Conservation (phyloP, 1,284 basidiomycete genomes). For the Mycosarcoma mackinlayi region DNA sequence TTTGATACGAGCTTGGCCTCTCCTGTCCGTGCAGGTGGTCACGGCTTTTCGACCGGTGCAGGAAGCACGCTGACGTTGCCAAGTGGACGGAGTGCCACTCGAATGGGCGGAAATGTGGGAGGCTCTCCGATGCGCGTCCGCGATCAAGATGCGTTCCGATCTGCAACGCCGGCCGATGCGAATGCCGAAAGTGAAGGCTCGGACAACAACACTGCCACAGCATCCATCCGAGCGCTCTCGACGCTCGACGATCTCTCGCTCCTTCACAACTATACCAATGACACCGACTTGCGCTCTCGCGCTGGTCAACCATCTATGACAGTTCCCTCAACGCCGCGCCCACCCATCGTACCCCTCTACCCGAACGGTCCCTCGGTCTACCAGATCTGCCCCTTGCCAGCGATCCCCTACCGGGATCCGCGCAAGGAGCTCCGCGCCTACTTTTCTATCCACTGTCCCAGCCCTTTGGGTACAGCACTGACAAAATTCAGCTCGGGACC, state of each 20-base stretch:
- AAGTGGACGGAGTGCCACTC: constrained; percentile 27
- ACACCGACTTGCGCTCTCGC: neutral
- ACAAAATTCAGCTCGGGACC: constrained; percentile 87
- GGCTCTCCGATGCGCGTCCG: constrained; percentile 4
- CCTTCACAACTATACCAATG: neutral
- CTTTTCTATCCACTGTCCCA: constrained; percentile 85
- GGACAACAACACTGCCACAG: neutral
- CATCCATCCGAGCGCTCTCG: constrained; percentile 4
- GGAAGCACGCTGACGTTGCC: constrained; percentile 39
- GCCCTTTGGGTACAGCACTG: constrained; percentile 81
- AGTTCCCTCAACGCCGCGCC: neutral
- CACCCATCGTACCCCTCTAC: constrained; percentile 28
- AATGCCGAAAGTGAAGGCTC: neutral
- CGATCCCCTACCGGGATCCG: constrained; percentile 69
- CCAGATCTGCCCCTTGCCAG: constrained; percentile 15
- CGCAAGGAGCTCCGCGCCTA: constrained; percentile 72
- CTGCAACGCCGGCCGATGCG: neutral
- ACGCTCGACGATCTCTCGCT: constrained; percentile 7
- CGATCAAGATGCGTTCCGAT: constrained; percentile 1
- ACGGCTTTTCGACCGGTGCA: neutral
- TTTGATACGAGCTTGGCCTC: constrained; percentile 38
- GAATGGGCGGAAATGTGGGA: constrained; percentile 9
- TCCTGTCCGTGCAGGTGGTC: constrained; percentile 25
- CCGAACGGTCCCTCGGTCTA: constrained; percentile 34
- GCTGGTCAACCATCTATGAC: neutral